Conservation (phyloP, 176 grass and related monocot genomes). For the Melocanna baccifera region DNA sequence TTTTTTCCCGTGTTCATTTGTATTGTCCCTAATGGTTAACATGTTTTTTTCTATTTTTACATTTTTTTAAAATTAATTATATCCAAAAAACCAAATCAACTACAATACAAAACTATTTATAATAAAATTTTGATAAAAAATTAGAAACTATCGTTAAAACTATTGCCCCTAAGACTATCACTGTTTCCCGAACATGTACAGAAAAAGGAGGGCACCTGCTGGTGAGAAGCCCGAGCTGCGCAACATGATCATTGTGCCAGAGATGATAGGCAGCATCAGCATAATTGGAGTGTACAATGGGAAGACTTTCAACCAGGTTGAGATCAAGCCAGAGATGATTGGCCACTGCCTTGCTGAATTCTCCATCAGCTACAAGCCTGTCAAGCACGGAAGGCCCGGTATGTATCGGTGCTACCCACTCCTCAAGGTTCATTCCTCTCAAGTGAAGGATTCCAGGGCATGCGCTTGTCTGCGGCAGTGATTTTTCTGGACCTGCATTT, state of each 20-base stretch:
- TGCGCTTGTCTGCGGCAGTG: neutral
- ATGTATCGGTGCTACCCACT: slow-evolving; percentile 65
- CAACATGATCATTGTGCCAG: slow-evolving; percentile 66
- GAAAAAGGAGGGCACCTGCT: slow-evolving; percentile 53
- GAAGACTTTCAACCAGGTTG: slow-evolving; percentile 54
- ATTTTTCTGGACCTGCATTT: neutral
- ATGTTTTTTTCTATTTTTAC: too few relatives aligned
- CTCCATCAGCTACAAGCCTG: slow-evolving; percentile 57
- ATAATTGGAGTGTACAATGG: slow-evolving; percentile 51
- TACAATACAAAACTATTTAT: too few relatives aligned
- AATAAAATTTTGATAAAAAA: too few relatives aligned
- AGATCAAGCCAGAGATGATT: slow-evolving; percentile 71
- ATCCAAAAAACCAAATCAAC: too few relatives aligned
- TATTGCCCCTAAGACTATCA: too few relatives aligned
- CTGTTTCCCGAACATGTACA: slow-evolving; percentile 18
- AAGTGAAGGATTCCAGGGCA: slow-evolving; percentile 27
- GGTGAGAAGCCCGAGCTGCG: slow-evolving; percentile 62
- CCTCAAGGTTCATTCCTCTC: slow-evolving; percentile 62
- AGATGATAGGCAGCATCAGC: slow-evolving; percentile 72
- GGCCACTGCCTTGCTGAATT: slow-evolving; percentile 64
- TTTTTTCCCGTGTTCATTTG: too few relatives aligned
- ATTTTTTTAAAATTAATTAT: too few relatives aligned
- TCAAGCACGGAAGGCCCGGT: slow-evolving; percentile 60
- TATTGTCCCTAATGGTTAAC: too few relatives aligned
- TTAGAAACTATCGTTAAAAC: too few relatives aligned